phyloP scores from a whole-genome alignment of 2,329 filamentous ascomycete species.

The Xylariales sp. region DNA sequence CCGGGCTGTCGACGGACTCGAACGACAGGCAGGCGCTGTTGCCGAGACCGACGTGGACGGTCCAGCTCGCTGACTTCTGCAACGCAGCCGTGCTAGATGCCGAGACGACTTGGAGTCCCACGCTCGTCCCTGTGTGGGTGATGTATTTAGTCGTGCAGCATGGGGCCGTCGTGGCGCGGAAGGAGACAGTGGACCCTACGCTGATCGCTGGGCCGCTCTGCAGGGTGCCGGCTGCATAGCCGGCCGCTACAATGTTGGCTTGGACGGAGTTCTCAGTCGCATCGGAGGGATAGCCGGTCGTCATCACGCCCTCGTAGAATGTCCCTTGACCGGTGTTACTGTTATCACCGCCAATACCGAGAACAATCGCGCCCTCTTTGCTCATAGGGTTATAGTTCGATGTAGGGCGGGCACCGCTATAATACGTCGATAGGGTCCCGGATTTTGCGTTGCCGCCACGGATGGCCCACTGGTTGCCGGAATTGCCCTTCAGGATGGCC shows the following conservation, averaged over 20 bases:
- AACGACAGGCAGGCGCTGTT: conserved; percentile 70
- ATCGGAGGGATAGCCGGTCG: conserved; percentile 69
- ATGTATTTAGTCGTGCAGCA: conserved; percentile 66
- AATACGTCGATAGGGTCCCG: conserved; percentile 64
- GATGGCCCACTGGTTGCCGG: conserved; percentile 65
- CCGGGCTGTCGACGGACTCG: conserved; percentile 67
- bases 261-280: conserved; percentile 68
- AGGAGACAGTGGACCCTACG: conserved; percentile 62
- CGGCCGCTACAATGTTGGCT: conserved; percentile 69
- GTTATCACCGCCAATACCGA: conserved; percentile 75
- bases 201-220: conserved; percentile 60
- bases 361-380: conserved; percentile 73
- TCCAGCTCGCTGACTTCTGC: conserved; percentile 65
- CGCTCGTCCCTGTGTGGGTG: conserved; percentile 60
- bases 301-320: conserved; percentile 75
- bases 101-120: conserved; percentile 67
- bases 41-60: conserved; percentile 64
- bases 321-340: conserved; percentile 69
- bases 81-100: conserved; percentile 61
- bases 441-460: conserved; percentile 67
- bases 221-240: conserved; percentile 62
- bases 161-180: conserved; percentile 67
- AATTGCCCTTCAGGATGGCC: conserved; percentile 64
- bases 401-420: conserved; percentile 64
- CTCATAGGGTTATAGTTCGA: conserved; percentile 68